Conservation (phyloP, 176 grass and related monocot genomes). For the Alloteropsis semialata region DNA sequence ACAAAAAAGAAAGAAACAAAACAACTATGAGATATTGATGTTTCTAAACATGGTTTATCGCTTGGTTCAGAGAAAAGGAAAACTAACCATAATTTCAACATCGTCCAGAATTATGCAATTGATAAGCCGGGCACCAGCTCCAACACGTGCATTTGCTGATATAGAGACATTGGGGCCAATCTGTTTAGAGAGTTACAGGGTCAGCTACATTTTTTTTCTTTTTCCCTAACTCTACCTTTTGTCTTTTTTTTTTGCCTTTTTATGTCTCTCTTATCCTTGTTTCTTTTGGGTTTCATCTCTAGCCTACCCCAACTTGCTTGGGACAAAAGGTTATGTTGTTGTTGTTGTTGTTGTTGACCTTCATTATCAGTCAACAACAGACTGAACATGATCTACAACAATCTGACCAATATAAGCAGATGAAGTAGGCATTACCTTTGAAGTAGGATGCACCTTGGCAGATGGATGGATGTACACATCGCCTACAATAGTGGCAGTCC, state of each 20-base stretch:
- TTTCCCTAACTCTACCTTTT: too few species aligned
- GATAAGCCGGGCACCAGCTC: slow-evolving; percentile 94
- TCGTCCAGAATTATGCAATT: slow-evolving; percentile 96
- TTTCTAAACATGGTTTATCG: slow-evolving; percentile 12
- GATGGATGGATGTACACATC: slow-evolving; percentile 99
- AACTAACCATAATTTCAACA: slow-evolving; percentile 96
- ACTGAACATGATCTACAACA: slow-evolving; percentile 3
- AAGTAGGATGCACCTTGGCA: slow-evolving; percentile 94
- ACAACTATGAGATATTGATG: slow-evolving; percentile 14
- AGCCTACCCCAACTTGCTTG: too few species aligned
- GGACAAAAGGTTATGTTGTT: too few species aligned
- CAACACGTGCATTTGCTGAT: slow-evolving; percentile 96
- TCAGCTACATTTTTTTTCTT: slow-evolving; percentile 10
- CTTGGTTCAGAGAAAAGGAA: background rate
- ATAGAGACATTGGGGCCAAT: slow-evolving; percentile 99
- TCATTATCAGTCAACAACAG: background rate
- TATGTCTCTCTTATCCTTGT: too few species aligned
- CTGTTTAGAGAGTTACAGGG: slow-evolving; percentile 39
- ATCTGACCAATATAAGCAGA: slow-evolving; percentile 8
- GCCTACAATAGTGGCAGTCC: slow-evolving; percentile 67
- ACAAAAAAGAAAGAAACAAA: background rate
- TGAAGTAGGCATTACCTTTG: slow-evolving; percentile 61
- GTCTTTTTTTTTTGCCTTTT: too few species aligned
- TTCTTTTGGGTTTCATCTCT: too few species aligned
- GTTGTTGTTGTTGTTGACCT: too few species aligned